These are phyloP conservation scores for Wickerhamomyces sp. DNA, from an alignment of 1,139 yeast species.

Conservation along the genomic window DNA sequence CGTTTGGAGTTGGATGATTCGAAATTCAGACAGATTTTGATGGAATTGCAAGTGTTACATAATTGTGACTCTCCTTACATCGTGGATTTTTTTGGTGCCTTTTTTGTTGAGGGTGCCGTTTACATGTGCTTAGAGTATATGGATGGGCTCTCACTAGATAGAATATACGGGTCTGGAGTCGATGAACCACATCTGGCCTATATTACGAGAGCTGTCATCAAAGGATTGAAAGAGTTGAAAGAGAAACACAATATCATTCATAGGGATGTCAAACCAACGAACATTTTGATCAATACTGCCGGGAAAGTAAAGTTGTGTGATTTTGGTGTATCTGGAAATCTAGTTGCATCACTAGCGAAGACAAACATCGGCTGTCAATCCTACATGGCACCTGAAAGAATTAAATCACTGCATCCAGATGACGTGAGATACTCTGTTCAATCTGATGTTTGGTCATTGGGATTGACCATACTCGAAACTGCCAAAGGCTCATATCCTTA, in stretches of 20 bases:
- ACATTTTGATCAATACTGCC: constrained; percentile 69
- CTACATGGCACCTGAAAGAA: constrained; percentile 98
- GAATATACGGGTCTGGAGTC: constrained; percentile 77
- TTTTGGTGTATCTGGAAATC: constrained; percentile 93
- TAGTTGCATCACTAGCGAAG: constrained; percentile 92
- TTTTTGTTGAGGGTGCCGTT: constrained; percentile 95
- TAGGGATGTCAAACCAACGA: constrained; percentile 96
- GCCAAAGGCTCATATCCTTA: constrained; percentile 93
- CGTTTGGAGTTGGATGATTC: constrained; percentile 86
- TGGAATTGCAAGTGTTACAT: constrained; percentile 93
- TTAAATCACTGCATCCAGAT: constrained; percentile 58
- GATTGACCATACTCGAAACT: constrained; percentile 81
- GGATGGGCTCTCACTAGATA: constrained; percentile 96
- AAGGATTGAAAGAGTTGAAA: constrained; percentile 80
- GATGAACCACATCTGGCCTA: constrained; percentile 78
- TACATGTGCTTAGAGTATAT: constrained; percentile 97
- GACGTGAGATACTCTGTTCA: constrained; percentile 87
- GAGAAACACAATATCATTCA: constrained; percentile 90
- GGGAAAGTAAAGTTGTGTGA: constrained; percentile 94
- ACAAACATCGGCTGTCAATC: constrained; percentile 98
- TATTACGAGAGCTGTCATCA: constrained; percentile 75
- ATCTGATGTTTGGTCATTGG: constrained; percentile 95
- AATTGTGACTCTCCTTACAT: constrained; percentile 86
- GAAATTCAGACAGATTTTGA: constrained; percentile 85
- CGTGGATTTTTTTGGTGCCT: constrained; percentile 95